Conservation (phyloP, 2,329 filamentous ascomycete species). For the Talaromyces sp. region DNA sequence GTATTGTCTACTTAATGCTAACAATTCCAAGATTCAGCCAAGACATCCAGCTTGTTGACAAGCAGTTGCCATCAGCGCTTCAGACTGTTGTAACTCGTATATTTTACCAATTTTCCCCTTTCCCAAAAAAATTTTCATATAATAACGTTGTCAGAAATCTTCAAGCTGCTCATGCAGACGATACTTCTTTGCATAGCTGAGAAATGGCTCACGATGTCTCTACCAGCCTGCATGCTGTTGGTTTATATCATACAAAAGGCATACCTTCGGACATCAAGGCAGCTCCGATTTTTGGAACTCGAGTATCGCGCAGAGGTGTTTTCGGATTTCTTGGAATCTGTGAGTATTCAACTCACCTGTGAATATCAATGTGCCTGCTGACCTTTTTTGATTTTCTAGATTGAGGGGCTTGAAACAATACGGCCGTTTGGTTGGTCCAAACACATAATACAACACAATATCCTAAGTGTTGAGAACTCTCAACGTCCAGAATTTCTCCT, state of each 20-base stretch:
- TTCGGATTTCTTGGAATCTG: constrained; percentile 53
- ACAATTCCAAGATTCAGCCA: constrained; percentile 23
- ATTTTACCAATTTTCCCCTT: background rate
- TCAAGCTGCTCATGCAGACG: constrained; percentile 6
- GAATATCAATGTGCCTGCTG: background rate
- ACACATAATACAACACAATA: constrained; percentile 34
- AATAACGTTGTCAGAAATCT: background rate
- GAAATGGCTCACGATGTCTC: background rate
- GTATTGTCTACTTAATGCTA: background rate
- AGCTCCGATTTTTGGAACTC: constrained; percentile 57
- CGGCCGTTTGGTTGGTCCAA: constrained; percentile 51
- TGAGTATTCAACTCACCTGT: constrained; percentile 27
- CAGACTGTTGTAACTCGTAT: constrained; percentile 5
- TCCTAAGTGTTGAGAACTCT: constrained; percentile 47
- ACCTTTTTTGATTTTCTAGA: background rate
- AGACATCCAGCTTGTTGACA: constrained; percentile 41
- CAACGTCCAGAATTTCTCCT: constrained; percentile 56
- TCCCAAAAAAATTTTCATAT: background rate
- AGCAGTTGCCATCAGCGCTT: constrained; percentile 31
- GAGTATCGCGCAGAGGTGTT: constrained; percentile 58
- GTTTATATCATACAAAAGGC: constrained; percentile 52
- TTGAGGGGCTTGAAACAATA: constrained; percentile 48
- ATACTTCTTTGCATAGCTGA: constrained; percentile 2
- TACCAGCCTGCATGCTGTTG: constrained; percentile 17
- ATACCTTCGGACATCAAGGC: constrained; percentile 58